Evolutionary conservation across 2,329 filamentous ascomycete species (phyloP).

Genomic region (Colletotrichum euphorbiae): DNA sequence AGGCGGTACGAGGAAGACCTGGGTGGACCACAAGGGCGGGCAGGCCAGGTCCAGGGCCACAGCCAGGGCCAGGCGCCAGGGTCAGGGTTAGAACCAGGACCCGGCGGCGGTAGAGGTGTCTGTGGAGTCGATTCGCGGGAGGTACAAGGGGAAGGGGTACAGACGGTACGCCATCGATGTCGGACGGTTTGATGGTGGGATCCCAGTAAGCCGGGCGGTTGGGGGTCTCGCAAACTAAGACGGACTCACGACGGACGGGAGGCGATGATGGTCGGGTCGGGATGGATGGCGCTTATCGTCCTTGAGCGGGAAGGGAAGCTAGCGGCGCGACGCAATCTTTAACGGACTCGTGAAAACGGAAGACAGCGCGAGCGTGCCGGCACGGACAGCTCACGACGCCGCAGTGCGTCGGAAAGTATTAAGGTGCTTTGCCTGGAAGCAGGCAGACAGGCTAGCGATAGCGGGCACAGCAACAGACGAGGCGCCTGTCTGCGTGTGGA

Average conservation of each 20-base stretch:
- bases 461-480: conserved; percentile 13
- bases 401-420: not conserved
- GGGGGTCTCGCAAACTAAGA: conserved; percentile 24
- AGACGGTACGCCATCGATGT: conserved; percentile 30
- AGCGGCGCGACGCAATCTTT: not conserved
- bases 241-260: conserved; percentile 28
- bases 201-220: conserved; percentile 38
- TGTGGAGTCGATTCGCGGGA: conserved; percentile 35
- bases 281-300: conserved; percentile 14
- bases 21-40: conserved; percentile 31
- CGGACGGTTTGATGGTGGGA: conserved; percentile 29
- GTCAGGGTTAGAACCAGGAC: conserved; percentile 34
- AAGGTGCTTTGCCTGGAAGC: not conserved
- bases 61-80: conserved; percentile 28
- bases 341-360: conserved; percentile 19
- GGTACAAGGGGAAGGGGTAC: conserved; percentile 37
- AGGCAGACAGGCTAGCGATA: not conserved
- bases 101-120: conserved; percentile 32
- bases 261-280: conserved; percentile 8
- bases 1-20: conserved; percentile 28
- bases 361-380: not conserved
- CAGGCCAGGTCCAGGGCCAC: conserved; percentile 34
- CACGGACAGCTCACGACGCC: not conserved
- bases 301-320: conserved; percentile 8
- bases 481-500: conserved; percentile 21